Evolutionary conservation across 257 asterid species (phyloP).

Genomic region (Cynanchum wilfordii): DNA sequence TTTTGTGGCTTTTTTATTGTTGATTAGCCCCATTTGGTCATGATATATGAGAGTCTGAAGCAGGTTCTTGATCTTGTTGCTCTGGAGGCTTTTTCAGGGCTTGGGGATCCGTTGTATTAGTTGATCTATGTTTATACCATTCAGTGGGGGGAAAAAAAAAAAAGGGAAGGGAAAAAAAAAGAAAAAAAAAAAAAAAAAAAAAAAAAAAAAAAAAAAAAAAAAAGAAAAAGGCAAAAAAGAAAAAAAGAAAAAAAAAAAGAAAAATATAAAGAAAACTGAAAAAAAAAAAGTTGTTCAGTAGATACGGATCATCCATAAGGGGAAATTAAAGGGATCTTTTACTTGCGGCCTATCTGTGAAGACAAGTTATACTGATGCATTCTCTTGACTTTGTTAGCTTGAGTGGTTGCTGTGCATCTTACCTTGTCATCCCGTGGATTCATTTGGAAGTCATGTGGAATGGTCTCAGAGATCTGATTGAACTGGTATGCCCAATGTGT

Average conservation of each 20-base stretch:
- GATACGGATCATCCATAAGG: not conserved
- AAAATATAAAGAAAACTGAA: not conserved
- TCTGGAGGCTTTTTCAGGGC: slow-evolving; percentile 1
- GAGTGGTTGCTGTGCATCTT: not conserved
- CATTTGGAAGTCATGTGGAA: not conserved
- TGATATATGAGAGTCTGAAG: not conserved
- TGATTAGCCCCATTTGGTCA: not conserved
- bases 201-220: no score
- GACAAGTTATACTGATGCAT: not conserved
- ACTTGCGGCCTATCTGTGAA: not conserved
- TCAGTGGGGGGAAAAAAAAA: not conserved
- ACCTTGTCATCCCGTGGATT: not conserved
- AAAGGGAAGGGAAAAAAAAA: not conserved
- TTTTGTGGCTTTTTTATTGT: not conserved
- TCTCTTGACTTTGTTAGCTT: not conserved
- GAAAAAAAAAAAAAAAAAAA: not conserved
- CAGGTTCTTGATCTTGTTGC: not conserved
- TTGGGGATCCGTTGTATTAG: not conserved
- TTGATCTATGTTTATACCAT: not conserved
- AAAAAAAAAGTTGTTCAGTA: not conserved
- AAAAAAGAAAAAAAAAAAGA: not conserved
- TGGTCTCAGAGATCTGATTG: not conserved
- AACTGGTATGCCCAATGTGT: not conserved
- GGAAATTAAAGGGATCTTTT: not conserved
- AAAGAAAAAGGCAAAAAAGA: not conserved